Evolutionary conservation across 331 rosid genomes (phyloP).

Genomic region (Rhamnella rubrinervis): DNA sequence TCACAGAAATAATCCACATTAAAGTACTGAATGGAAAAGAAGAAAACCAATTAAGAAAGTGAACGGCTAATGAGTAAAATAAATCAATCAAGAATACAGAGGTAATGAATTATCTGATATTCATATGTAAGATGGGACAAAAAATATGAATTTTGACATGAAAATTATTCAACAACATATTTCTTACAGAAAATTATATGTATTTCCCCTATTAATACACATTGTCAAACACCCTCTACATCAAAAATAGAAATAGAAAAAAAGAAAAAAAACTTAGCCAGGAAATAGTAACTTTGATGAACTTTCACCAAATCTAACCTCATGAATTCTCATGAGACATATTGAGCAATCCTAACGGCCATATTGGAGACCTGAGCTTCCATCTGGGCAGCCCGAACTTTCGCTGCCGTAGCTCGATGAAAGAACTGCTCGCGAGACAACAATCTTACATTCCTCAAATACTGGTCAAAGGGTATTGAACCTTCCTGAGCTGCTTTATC

Average conservation of each 20-base stretch:
- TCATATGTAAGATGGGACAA: neutral
- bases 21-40: too few relatives aligned
- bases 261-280: neutral
- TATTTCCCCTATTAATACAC: constrained; percentile 1
- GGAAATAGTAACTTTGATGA: neutral
- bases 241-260: neutral
- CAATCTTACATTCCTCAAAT: constrained; percentile 74
- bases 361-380: constrained; percentile 86
- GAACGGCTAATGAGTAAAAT: too few relatives aligned
- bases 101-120: neutral
- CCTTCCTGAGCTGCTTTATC: constrained; percentile 85
- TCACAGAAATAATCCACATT: too few relatives aligned
- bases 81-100: neutral
- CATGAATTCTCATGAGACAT: constrained; percentile 29
- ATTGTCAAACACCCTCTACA: constrained; percentile 1
- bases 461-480: constrained; percentile 69
- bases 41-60: too few relatives aligned
- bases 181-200: neutral
- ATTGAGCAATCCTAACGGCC: constrained; percentile 69
- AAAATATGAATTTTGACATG: neutral
- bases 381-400: constrained; percentile 84
- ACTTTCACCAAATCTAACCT: constrained; percentile 27
- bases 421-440: constrained; percentile 87
- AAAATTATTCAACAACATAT: constrained; percentile 13
- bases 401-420: constrained; percentile 62